These are phyloP conservation scores for Colletotrichum sp. DNA, from an alignment of 2,329 filamentous ascomycete genomes.

Conservation along the genomic window DNA sequence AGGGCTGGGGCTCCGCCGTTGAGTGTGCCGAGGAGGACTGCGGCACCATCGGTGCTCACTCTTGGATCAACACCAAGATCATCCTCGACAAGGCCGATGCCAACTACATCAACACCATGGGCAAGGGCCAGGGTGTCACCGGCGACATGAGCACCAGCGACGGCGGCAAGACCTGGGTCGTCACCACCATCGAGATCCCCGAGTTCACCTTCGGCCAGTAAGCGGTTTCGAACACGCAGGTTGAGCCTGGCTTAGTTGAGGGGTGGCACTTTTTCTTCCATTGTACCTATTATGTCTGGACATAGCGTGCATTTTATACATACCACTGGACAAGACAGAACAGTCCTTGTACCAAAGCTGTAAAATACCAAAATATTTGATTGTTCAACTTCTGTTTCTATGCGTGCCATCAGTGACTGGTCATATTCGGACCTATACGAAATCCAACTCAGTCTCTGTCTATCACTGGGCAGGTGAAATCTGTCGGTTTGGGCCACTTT, in stretches of 20 bases:
- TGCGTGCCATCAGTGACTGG: neutral
- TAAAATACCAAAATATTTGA: neutral
- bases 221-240: neutral
- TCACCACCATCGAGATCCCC: constrained; percentile 14
- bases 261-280: neutral
- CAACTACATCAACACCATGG: constrained; percentile 14
- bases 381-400: neutral
- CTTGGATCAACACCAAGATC: constrained; percentile 19
- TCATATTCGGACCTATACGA: neutral
- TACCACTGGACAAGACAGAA: neutral
- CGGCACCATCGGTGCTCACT: constrained; percentile 46
- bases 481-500: neutral
- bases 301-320: neutral
- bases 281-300: neutral
- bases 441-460: neutral
- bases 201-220: constrained; percentile 12
- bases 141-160: constrained; percentile 12
- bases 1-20: constrained; percentile 48
- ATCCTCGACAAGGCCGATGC: constrained; percentile 13
- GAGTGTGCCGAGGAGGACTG: constrained; percentile 79
- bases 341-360: neutral
- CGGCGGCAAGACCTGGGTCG: constrained; percentile 15
- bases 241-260: neutral
- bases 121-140: constrained; percentile 12
- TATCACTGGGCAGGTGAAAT: neutral